Evolutionary conservation across 1,284 basidiomycete species (phyloP).

Genomic region (Rhodotorula sp.): DNA sequence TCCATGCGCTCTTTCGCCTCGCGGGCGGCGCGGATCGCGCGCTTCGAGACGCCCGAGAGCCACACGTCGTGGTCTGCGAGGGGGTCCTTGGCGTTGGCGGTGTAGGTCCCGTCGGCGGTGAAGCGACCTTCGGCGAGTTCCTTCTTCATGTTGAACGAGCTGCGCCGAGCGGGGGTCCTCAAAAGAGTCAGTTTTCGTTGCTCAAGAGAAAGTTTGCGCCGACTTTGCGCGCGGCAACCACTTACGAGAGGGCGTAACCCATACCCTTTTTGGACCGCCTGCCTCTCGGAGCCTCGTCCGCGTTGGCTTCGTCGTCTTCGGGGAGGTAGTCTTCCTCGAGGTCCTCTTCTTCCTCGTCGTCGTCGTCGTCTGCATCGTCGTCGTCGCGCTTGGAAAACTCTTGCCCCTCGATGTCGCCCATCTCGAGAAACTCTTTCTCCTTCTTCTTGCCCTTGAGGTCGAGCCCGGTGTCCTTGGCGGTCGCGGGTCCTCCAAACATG

Average conservation of each 20-base stretch:
- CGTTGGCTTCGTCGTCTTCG: conserved; percentile 56
- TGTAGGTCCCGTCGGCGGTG: conserved; percentile 72
- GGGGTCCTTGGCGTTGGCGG: conserved; percentile 69
- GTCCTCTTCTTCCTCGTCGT: conserved; percentile 49
- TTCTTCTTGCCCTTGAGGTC: conserved; percentile 63
- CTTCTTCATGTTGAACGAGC: conserved; percentile 90
- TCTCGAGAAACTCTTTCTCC: conserved; percentile 63
- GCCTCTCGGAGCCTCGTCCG: conserved; percentile 45
- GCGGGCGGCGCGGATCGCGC: conserved; percentile 78
- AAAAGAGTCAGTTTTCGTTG: not conserved
- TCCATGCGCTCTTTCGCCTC: conserved; percentile 58
- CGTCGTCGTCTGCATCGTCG: conserved; percentile 37
- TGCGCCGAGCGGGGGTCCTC: not conserved
- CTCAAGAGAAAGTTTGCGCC: too few relatives aligned
- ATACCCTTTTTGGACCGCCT: conserved; percentile 71
- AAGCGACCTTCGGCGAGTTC: conserved; percentile 98
- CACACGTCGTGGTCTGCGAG: conserved; percentile 90
- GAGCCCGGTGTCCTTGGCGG: conserved; percentile 33
- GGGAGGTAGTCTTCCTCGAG: conserved; percentile 64
- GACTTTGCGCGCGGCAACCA: too few relatives aligned
- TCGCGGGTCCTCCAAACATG: conserved; percentile 80
- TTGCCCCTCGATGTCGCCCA: conserved; percentile 95
- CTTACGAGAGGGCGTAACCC: conserved; percentile 74
- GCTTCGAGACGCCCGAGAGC: conserved; percentile 86
- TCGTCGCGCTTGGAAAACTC: conserved; percentile 59